Percentiles rank a stretch among this genome's conserved stretches.
These are phyloP conservation scores for Pichia cephalocereana DNA, from an alignment of 805 yeast genomes.

Conservation along the genomic window DNA sequence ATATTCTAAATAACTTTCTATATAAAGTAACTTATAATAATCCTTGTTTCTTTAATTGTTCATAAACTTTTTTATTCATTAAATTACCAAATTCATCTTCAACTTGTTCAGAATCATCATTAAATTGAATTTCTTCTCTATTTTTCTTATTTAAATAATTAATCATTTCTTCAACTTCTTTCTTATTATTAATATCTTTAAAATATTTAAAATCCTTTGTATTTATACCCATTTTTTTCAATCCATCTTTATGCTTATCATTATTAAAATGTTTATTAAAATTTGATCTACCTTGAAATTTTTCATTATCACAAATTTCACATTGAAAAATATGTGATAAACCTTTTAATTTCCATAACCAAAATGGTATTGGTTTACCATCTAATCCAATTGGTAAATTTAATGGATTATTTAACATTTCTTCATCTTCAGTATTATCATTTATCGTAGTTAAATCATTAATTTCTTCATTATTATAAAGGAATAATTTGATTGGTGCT, in stretches of 20 bases:
- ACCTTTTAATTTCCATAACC: conserved; percentile 90
- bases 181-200: conserved; percentile 54
- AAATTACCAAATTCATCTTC: conserved; percentile 94
- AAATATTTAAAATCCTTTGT: conserved; percentile 33
- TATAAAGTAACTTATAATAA: conserved; percentile 34
- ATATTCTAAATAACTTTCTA: conserved; percentile 19
- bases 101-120: conserved; percentile 60
- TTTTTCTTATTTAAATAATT: conserved; percentile 31
- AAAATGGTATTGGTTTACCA: conserved; percentile 85
- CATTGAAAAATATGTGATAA: conserved; percentile 63
- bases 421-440: conserved; percentile 24
- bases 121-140: conserved; percentile 30
- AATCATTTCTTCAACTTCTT: conserved; percentile 61
- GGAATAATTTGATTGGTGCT: conserved; percentile 17
- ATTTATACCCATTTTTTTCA: conserved; percentile 65
- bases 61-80: conserved; percentile 73
- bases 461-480: background rate
- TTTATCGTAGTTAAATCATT: conserved; percentile 15
- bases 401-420: conserved; percentile 33
- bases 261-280: conserved; percentile 73
- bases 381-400: conserved; percentile 77
- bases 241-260: conserved; percentile 60
- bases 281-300: conserved; percentile 62
- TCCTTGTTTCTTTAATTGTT: conserved; percentile 84
- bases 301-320: conserved; percentile 75